Conservation (phyloP, 306 rosid genomes). For the Oemleria cerasiformis region DNA sequence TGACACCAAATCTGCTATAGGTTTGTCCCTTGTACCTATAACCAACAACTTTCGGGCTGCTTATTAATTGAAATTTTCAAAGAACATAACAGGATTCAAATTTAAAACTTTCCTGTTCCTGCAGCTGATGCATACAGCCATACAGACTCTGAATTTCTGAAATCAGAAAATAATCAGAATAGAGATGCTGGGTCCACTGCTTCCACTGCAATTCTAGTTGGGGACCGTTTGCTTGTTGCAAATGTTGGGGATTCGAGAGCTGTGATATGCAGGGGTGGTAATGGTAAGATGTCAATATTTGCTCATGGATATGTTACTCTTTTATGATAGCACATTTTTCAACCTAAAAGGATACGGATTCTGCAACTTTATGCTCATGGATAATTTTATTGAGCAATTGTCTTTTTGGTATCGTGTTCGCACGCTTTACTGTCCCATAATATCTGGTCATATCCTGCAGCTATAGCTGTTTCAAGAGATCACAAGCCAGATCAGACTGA, state of each 20-base stretch:
- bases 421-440: slow-evolving; percentile 12
- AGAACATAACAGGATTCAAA: slow-evolving; percentile 2
- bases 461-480: slow-evolving; percentile 95
- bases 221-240: slow-evolving; percentile 94
- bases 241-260: slow-evolving; percentile 96
- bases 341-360: background rate
- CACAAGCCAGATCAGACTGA: slow-evolving; percentile 98
- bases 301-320: background rate
- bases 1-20: slow-evolving; percentile 90
- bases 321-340: background rate
- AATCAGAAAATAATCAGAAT: slow-evolving; percentile 78
- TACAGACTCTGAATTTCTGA: slow-evolving; percentile 87
- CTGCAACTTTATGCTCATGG: slow-evolving; percentile 11
- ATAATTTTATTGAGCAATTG: slow-evolving; percentile 6
- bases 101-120: slow-evolving; percentile 13
- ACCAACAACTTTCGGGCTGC: slow-evolving; percentile 7
- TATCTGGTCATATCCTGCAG: slow-evolving; percentile 42
- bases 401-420: slow-evolving; percentile 6
- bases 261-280: slow-evolving; percentile 88
- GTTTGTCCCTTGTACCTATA: slow-evolving; percentile 35
- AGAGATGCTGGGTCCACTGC: slow-evolving; percentile 99
- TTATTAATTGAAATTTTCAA: background rate
- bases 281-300: slow-evolving; percentile 45
- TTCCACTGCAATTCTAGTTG: slow-evolving; percentile 93
- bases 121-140: slow-evolving; percentile 93